Percentiles rank a stretch among this genome's conserved stretches.
Evolutionary conservation across 768 basidiomycete genomes (phyloP).

Genomic region (Pulveroboletus sp.): DNA sequence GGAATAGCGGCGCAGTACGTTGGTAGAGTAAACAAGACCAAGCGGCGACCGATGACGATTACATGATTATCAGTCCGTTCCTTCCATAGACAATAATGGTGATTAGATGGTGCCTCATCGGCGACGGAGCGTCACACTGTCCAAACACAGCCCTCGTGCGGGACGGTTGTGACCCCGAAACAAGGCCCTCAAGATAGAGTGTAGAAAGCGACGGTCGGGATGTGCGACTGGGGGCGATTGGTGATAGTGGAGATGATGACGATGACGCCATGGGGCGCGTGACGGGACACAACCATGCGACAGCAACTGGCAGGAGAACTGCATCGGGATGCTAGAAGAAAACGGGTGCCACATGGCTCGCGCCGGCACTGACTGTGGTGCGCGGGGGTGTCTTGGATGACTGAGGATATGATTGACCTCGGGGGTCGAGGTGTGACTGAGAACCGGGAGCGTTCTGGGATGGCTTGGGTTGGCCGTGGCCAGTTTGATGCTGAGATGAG

Average conservation of each 20-base stretch:
- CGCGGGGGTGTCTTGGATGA: constrained; percentile 22
- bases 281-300: background rate
- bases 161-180: constrained; percentile 6
- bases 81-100: constrained; percentile 13
- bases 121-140: background rate
- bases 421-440: constrained; percentile 22
- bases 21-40: constrained; percentile 2
- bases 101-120: constrained; percentile 17
- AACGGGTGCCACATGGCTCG: constrained; percentile 49
- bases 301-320: background rate
- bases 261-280: background rate
- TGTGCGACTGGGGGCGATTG: background rate
- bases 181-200: constrained; percentile 2
- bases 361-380: constrained; percentile 46
- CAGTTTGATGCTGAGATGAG: constrained; percentile 13
- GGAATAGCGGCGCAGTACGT: constrained; percentile 3
- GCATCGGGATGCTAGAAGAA: constrained; percentile 48
- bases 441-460: constrained; percentile 8
- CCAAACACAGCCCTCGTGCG: background rate
- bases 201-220: background rate
- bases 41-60: constrained; percentile 6
- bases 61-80: constrained; percentile 19
- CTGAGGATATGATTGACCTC: constrained; percentile 24
- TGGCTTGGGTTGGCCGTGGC: constrained; percentile 22
- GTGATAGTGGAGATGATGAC: background rate